phyloP scores from a whole-genome alignment of 306 rosid genomes.

The Rosa chinensis region DNA sequence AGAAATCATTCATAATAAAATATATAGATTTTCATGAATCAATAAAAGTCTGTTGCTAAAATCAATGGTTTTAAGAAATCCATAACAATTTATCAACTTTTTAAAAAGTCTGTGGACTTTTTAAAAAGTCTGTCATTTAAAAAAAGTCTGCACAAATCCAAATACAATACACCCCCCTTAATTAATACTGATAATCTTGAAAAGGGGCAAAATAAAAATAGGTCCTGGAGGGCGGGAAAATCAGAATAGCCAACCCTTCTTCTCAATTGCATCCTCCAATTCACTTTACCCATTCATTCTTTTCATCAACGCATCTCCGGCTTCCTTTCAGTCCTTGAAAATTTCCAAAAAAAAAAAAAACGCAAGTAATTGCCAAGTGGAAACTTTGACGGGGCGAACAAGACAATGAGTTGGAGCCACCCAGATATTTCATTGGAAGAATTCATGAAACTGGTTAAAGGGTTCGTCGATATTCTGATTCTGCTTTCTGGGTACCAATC shows the following conservation, averaged over 20 bases:
- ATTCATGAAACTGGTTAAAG: slow-evolving; percentile 33
- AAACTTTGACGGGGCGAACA: background rate
- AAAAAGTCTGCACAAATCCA: too few relatives aligned
- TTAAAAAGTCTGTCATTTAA: too few relatives aligned
- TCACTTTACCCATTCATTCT: too few relatives aligned
- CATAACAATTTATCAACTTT: too few relatives aligned
- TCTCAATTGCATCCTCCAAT: too few relatives aligned
- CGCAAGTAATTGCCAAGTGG: background rate
- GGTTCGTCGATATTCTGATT: slow-evolving; percentile 44
- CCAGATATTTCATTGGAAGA: slow-evolving; percentile 28
- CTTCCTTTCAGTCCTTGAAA: background rate
- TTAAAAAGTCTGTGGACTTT: too few relatives aligned
- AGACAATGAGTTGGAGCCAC: slow-evolving; percentile 38
- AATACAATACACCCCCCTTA: too few relatives aligned
- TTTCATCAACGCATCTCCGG: background rate
- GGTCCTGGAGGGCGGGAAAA: slow-evolving; percentile 4
- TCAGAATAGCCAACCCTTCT: background rate
- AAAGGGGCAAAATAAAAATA: background rate
- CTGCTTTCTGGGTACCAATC: slow-evolving; percentile 46
- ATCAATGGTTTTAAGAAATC: too few relatives aligned
- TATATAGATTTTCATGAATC: too few relatives aligned
- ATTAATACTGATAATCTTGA: too few relatives aligned
- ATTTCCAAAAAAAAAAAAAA: background rate
- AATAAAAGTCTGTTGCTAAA: too few relatives aligned
- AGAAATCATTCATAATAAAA: too few relatives aligned